phyloP scores from a whole-genome alignment of 345 rosid genomes.

The Cardiospermum halicacabum region DNA sequence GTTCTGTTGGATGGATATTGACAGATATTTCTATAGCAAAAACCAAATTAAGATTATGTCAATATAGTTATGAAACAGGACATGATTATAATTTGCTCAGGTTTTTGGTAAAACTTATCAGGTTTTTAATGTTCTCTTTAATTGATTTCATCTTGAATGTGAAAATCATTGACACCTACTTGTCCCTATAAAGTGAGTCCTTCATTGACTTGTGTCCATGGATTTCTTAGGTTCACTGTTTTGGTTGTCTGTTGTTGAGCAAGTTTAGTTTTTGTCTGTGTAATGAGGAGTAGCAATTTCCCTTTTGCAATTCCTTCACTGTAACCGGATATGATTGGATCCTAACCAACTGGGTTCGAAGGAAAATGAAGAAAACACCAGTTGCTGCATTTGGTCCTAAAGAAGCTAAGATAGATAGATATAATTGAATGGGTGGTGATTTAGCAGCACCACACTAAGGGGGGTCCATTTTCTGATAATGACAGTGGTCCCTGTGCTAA shows the following conservation, averaged over 20 bases:
- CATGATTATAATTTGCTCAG: constrained; percentile 9
- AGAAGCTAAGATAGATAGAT: too few species aligned
- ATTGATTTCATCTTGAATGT: background rate
- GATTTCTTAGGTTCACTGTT: background rate
- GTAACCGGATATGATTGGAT: too few species aligned
- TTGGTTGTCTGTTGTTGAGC: background rate
- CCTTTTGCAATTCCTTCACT: too few species aligned
- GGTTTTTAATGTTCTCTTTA: constrained; percentile 5
- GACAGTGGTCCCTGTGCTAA: too few species aligned
- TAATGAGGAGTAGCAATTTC: too few species aligned
- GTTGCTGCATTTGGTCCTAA: too few species aligned
- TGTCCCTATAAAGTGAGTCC: background rate
- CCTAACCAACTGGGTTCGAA: too few species aligned
- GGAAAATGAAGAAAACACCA: too few species aligned
- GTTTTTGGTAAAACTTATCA: background rate
- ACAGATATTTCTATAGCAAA: background rate
- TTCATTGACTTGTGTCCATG: background rate
- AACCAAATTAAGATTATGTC: background rate
- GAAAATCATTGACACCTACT: background rate
- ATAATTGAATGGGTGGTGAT: too few species aligned
- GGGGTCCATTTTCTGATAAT: too few species aligned
- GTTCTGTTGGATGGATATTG: background rate
- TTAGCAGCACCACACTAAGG: too few species aligned
- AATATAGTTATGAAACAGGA: background rate
- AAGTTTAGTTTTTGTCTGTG: background rate